Base-by-base conservation (phyloP, 805 yeast species). In the Cephaloascus fragrans region DNA sequence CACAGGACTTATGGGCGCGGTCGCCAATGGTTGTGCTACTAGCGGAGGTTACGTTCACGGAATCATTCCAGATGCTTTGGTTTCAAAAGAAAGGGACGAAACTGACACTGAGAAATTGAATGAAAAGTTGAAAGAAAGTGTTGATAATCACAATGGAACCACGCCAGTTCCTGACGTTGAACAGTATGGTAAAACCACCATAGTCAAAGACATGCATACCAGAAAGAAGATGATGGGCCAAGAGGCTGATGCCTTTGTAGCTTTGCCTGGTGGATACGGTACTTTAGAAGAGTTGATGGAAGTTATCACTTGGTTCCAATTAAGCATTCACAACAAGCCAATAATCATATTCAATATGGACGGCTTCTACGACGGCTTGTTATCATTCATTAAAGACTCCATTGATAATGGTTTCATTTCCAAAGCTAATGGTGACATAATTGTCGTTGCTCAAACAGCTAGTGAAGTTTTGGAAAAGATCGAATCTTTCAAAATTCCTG, bases 181-280 rank as follows among this genome's bases (percentile, higher is more conserved):
- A 29, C 67, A 69, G 39, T 85, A 82, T 53, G 95, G 95, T 28
- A 72, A 74, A 49, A 83, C 95, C 14, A 81, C 88, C 0, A 69
- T 87, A 48, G 96, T 87, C 2, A 69, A 74, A 39, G 95, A 85
- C 53, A 87, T 87, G 95, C 96, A 87, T 61, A 81, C 93, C 3
- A 72, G 96, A 55, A 87, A 87, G 67, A 71, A 79, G 55, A 50
- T 83, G 67, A 87, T 87, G 96, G 94, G 88, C 20, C 71, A 74
- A 51, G 89, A 83, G 56, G 80, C 90, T n/a, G 77, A 77, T 47
- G 94, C 90, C 0, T 87, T 87, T 58, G 75, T 87, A 35, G 95
- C 95, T 0, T 69, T 87, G 63, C 95, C 96, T 12, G 96, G 96
- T 45, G 96, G 96, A 2, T 86, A 78, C 55, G 96, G 96, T 37